Base-by-base conservation (phyloP, 1,284 basidiomycete genomes). In the Rhodotorula sp. region DNA sequence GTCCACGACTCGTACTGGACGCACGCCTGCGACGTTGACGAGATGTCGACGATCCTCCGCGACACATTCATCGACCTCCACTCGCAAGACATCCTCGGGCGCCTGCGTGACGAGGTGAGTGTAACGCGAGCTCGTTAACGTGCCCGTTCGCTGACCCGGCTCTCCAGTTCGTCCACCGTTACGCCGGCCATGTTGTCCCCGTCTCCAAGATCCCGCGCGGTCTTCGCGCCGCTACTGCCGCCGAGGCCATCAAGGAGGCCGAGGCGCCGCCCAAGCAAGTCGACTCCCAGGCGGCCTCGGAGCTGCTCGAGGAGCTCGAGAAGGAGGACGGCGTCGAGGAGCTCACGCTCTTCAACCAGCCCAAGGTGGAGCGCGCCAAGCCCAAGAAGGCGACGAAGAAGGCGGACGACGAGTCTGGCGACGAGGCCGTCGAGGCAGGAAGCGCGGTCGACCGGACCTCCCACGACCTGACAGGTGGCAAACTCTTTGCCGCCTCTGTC, bases 1-100 rank as follows among this genome's bases (percentile, higher is more conserved):
- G 96, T 99, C 20, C 95, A 99, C 81, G 96, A 99, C 80, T 97
- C 94, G 2, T 99, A 98, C 83, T 99, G 95, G 95, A 98, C 95
- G 11, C 95, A 99, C 79, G 91, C 95, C 0, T 86, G 84, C 49
- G 87, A 86, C 72, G 90, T 98, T 70, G 92, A 97, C 80, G 83
- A 87, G 65, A 96, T 99, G 93, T 91, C 91, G 0, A 84, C 84
- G 59, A 85, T 91, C 76, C 94, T 99, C 76, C 89, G 95, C 39
- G 91, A 95, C 61, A 92, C 92, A 0, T 99, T 99, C 80, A 91
- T 99, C 72, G 88, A 90, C 7, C 84, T 99, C 17, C 95, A 99
- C 80, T 89, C 89, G 29, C 89, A 90, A 29, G 88, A 95, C 79
- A 88, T 98, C 34, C 85, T 98, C 34, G 81, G 81, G 32, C 79